phyloP scores from a whole-genome alignment of 331 rosid genomes.

The Cucumis variabilis region DNA sequence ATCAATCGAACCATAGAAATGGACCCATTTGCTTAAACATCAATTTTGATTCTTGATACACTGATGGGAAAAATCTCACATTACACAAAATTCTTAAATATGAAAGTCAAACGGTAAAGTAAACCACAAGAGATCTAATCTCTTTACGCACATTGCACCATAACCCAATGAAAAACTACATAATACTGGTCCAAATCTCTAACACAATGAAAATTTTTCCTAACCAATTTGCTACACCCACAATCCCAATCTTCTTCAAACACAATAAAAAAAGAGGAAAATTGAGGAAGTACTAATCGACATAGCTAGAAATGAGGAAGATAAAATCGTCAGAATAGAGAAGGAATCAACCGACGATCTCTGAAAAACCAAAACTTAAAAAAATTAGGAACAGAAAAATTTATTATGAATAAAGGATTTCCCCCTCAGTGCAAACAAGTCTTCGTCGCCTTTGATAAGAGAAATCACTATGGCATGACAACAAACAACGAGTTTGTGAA shows the following conservation, averaged over 20 bases:
- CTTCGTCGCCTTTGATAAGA: background rate
- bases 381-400: background rate
- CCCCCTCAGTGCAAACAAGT: conserved; percentile 3
- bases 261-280: background rate
- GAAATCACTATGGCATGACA: background rate
- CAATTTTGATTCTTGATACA: background rate
- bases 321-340: conserved; percentile 1
- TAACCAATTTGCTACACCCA: background rate
- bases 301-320: conserved; percentile 22
- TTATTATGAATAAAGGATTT: conserved; percentile 1
- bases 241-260: conserved; percentile 14
- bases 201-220: background rate
- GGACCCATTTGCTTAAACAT: background rate
- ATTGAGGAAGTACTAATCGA: conserved; percentile 26
- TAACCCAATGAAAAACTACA: background rate
- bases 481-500: no score
- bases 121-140: conserved; percentile 29
- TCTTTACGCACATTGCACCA: background rate
- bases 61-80: conserved; percentile 6
- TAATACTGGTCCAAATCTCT: background rate
- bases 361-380: background rate
- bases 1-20: conserved; percentile 2
- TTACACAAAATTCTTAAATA: background rate
- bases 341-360: background rate
- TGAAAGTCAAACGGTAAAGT: conserved; percentile 1